Evolutionary conservation across 805 yeast species (phyloP).

Genomic region (Candida suzukii): DNA sequence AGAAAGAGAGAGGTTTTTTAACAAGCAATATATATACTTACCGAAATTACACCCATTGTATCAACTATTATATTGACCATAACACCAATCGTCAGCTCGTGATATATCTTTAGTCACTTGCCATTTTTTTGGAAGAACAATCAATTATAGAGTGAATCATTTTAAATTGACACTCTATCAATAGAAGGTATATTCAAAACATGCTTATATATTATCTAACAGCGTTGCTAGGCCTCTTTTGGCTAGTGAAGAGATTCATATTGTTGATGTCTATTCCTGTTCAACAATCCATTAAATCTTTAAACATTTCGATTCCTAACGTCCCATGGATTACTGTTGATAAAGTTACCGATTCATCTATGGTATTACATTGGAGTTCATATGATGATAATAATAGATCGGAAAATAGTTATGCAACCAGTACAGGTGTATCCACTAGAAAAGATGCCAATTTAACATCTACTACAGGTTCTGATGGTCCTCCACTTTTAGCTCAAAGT

Average conservation of each 20-base stretch:
- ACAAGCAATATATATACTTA: too few relatives aligned
- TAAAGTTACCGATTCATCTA: constrained; percentile 36
- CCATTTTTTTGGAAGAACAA: too few relatives aligned
- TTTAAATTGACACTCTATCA: neutral
- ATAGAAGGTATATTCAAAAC: neutral
- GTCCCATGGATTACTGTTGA: constrained; percentile 51
- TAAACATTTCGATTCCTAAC: constrained; percentile 49
- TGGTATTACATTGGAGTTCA: constrained; percentile 50
- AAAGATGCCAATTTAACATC: neutral
- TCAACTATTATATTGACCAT: too few relatives aligned
- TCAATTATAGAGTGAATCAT: too few relatives aligned
- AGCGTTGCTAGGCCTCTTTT: constrained; percentile 16
- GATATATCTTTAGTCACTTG: too few relatives aligned
- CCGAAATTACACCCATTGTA: too few relatives aligned
- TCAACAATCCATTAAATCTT: constrained; percentile 35
- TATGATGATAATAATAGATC: neutral
- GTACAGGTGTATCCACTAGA: neutral
- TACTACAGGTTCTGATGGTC: constrained; percentile 11
- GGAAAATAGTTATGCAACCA: neutral
- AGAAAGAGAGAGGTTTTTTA: too few relatives aligned
- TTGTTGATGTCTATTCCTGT: constrained; percentile 32
- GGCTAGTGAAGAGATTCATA: constrained; percentile 24
- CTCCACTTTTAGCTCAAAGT: constrained; percentile 15
- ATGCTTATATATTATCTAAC: constrained; percentile 15
- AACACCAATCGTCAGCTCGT: too few relatives aligned